Percentiles rank a stretch among this genome's conserved stretches.
These are phyloP conservation scores for Mortierella sp. DNA, from an alignment of 371 early-diverging fungal species.

Conservation along the genomic window DNA sequence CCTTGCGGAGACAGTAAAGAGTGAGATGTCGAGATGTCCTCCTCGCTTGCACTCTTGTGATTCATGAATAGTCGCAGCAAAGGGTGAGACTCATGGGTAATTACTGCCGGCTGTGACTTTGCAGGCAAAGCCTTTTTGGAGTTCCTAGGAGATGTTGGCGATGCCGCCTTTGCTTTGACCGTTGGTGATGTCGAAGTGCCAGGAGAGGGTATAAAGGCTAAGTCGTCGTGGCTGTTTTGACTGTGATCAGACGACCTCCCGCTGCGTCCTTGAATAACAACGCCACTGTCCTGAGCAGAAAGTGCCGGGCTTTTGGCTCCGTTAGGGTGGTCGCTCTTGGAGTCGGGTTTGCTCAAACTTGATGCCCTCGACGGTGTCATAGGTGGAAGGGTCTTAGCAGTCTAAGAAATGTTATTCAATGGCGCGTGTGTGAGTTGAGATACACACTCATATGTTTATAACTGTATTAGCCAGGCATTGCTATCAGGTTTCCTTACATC, in stretches of 20 bases:
- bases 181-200: constrained; percentile 36
- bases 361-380: constrained; percentile 42
- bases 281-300: constrained; percentile 52
- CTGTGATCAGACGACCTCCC: constrained; percentile 22
- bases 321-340: constrained; percentile 30
- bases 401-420: constrained; percentile 14
- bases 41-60: constrained; percentile 49
- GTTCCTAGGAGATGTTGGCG: constrained; percentile 24
- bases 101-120: constrained; percentile 28
- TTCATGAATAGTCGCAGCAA: constrained; percentile 48
- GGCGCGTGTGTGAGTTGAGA: background rate
- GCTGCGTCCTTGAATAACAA: constrained; percentile 38
- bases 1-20: constrained; percentile 20
- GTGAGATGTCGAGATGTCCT: constrained; percentile 39
- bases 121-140: constrained; percentile 20
- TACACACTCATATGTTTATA: background rate
- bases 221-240: constrained; percentile 14
- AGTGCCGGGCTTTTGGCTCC: constrained; percentile 28
- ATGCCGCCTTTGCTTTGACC: constrained; percentile 34
- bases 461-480: background rate
- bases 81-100: constrained; percentile 47
- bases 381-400: constrained; percentile 35
- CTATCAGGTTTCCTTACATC: constrained; percentile 29
- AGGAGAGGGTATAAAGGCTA: constrained; percentile 20
- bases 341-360: constrained; percentile 41